Conservation (phyloP, 75 land plant genomes). For the Pseudotsuga menziesii region DNA sequence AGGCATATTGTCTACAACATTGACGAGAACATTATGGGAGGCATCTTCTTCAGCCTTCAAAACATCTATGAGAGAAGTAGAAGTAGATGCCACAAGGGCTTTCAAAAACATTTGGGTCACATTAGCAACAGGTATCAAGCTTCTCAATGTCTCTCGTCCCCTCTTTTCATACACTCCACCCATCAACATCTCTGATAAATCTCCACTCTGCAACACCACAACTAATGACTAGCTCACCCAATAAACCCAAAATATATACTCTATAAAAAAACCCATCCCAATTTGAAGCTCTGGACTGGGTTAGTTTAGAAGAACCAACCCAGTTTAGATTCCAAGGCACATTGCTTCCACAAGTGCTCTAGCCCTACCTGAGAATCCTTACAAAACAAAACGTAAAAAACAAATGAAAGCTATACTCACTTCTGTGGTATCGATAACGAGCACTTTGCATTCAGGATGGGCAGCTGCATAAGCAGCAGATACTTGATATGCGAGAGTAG, state of each 20-base stretch:
- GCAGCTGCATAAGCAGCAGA: constrained; percentile 13
- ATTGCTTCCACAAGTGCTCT: too few relatives aligned
- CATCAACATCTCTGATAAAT: constrained; percentile 1
- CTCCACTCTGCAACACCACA: not conserved
- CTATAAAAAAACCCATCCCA: too few relatives aligned
- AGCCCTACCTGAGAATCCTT: too few relatives aligned
- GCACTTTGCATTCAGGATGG: constrained; percentile 8
- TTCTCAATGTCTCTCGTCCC: not conserved
- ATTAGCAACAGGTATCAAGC: constrained; percentile 1
- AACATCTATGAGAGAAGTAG: not conserved
- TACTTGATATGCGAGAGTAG: constrained; percentile 2
- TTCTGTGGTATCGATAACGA: constrained; percentile 6
- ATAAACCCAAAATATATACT: not conserved
- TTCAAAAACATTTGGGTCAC: constrained; percentile 6
- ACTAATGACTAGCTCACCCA: not conserved
- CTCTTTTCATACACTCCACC: constrained; percentile 14
- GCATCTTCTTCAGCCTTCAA: not conserved
- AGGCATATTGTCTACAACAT: not conserved
- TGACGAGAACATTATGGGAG: not conserved
- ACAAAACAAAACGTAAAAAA: too few relatives aligned
- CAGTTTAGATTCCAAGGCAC: too few relatives aligned
- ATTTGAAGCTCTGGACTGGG: too few relatives aligned
- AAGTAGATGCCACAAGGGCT: not conserved
- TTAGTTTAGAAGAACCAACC: too few relatives aligned
- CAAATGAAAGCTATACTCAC: too few relatives aligned